These are phyloP conservation scores for Apiospora kogelbergensis DNA, from an alignment of 2,329 filamentous ascomycete genomes.

Conservation along the genomic window DNA sequence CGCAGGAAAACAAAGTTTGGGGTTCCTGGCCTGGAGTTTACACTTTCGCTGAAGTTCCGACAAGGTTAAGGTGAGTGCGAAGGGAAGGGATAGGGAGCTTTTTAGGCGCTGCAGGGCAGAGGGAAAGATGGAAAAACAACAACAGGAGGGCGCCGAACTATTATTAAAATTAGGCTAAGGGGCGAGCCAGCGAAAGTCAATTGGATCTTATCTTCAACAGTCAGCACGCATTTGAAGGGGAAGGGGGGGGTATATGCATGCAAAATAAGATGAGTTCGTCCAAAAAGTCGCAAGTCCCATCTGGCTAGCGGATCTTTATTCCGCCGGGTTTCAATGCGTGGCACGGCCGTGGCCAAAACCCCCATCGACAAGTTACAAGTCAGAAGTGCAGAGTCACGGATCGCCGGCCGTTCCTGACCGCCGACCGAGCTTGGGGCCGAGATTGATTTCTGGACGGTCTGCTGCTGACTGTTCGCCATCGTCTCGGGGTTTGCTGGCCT, in stretches of 20 bases:
- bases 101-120: not conserved
- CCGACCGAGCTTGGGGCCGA: constrained; percentile 2
- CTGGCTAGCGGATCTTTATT: not conserved
- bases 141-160: not conserved
- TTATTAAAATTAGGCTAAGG: constrained; percentile 3
- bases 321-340: not conserved
- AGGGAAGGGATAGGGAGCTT: not conserved
- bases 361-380: not conserved
- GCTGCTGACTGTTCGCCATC: not conserved
- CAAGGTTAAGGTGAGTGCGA: not conserved
- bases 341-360: not conserved
- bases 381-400: not conserved
- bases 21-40: constrained; percentile 4
- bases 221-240: not conserved
- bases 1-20: constrained; percentile 3
- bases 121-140: not conserved
- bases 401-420: not conserved
- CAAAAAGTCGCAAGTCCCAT: not conserved
- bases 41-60: not conserved
- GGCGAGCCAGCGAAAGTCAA: not conserved
- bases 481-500: not conserved
- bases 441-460: too few species aligned
- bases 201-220: constrained; percentile 3
- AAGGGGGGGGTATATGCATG: not conserved
- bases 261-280: constrained; percentile 3